A percentile compares a stretch with the other conserved stretches of the same genome.
These are phyloP conservation scores for Trichosanthes truncata DNA, from an alignment of 306 rosid genomes.

Conservation along the genomic window DNA sequence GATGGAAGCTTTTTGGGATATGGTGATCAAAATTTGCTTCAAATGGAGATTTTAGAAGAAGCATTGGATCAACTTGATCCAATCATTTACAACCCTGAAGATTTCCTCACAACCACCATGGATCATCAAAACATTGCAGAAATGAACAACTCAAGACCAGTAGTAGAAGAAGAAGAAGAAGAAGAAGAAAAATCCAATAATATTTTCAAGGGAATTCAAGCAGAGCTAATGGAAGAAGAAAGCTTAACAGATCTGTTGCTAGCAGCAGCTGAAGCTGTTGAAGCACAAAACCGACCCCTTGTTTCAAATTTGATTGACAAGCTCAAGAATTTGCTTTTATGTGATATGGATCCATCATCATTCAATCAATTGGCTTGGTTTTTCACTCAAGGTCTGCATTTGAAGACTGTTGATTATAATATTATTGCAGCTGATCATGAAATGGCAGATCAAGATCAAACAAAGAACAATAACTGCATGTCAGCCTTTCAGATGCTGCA, in stretches of 20 bases:
- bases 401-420: conserved; percentile 1
- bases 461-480: conserved; percentile 6
- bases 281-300: conserved; percentile 35
- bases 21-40: background rate
- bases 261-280: conserved; percentile 64
- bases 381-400: conserved; percentile 42
- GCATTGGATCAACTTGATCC: background rate
- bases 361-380: conserved; percentile 41
- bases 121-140: background rate
- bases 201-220: conserved; percentile 28
- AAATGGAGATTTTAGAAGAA: background rate
- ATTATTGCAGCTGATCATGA: background rate
- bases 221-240: conserved; percentile 45
- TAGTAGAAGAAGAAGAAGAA: background rate
- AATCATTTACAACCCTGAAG: background rate
- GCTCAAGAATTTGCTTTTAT: conserved; percentile 21
- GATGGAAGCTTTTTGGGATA: background rate
- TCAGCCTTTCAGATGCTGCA: conserved; percentile 44
- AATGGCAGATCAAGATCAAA: conserved; percentile 8
- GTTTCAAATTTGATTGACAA: conserved; percentile 30
- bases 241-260: conserved; percentile 50
- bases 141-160: background rate
- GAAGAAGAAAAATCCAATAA: background rate
- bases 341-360: conserved; percentile 16
- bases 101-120: background rate